These are phyloP conservation scores for Fusarium papillatum DNA, from an alignment of 2,329 filamentous ascomycete species.

Conservation along the genomic window DNA sequence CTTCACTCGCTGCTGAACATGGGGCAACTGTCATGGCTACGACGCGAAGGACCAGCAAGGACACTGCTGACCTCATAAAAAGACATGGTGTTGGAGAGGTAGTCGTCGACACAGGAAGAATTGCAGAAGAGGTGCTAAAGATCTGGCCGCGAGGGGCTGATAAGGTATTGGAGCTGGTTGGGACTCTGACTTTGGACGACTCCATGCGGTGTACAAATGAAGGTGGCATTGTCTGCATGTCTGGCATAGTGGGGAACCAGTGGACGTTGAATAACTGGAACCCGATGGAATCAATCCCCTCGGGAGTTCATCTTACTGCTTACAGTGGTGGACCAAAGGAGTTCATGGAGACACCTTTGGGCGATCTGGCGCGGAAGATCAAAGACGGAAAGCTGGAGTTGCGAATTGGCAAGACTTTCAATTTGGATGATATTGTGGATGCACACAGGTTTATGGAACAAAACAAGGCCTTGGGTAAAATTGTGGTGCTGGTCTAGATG, in stretches of 20 bases:
- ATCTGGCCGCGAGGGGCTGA: neutral
- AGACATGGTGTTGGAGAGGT: neutral
- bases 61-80: neutral
- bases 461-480: neutral
- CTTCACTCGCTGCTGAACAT: neutral
- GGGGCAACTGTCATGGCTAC: neutral
- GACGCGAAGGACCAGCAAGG: neutral
- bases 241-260: conserved; percentile 1
- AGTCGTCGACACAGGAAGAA: neutral
- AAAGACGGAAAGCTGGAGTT: neutral
- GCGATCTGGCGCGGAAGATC: neutral
- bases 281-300: neutral
- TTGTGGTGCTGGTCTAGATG: neutral
- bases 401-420: neutral
- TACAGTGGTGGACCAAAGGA: neutral
- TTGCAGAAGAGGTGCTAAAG: neutral
- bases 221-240: conserved; percentile 4
- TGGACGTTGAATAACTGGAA: conserved; percentile 1
- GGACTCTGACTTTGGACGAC: conserved; percentile 1
- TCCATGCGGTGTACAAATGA: neutral
- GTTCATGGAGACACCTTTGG: neutral
- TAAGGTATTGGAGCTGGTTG: neutral
- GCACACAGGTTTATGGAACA: neutral
- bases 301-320: neutral
- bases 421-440: neutral